Evolutionary conservation across 441 rosid species (phyloP), one percentile per base, ranked within the genome.

Genomic region (Gossypium laxum): DNA sequence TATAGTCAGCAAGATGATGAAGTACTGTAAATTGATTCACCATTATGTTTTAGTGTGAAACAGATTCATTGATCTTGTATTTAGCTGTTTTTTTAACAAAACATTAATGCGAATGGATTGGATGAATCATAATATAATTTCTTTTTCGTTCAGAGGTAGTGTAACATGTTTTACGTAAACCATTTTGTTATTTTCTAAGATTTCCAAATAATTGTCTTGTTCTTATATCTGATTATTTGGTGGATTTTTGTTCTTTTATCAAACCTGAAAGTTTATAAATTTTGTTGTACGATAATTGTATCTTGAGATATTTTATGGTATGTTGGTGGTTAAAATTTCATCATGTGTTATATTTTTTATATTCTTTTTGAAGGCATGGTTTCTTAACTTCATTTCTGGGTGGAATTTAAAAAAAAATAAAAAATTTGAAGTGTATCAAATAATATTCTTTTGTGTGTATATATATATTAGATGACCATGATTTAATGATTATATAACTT

Each of bases 1-100:
- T 86, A 85, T 78, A 52, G 85, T 76, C 96, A 74, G 67, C 93
- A 86, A 38, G 96, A 92, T 14, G 94, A 92, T 19, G 97, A 88
- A 59, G 83, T 85, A 73, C 72, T 89, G 88, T 95, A 83, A 55
- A 55, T 19, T 14, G 0, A 15, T 51, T 51, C 56, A 51, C 21
- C 18, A 15, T 58, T n/a, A 1, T 26, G 15, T 28, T 28, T 4
- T n/a, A 55, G 38, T 58, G 34, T 26, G 10, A 58, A 58, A 58
- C 18, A 26, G 0, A 7, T 34, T 17, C 48, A 30, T 30, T 60
- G 5, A 15, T 0, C 14, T 32, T 30, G 19, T 32, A 17, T 32
- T 30, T 60, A 14, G 12, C 30, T 12, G 21, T 32, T 30, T 11
- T 21, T 21, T 21, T 21, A 15, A 12, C 2, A 55, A 59, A 59